These are phyloP conservation scores for Nothophytophthora sp. DNA, from an alignment of 352 stramenopile species.

Conservation along the genomic window DNA sequence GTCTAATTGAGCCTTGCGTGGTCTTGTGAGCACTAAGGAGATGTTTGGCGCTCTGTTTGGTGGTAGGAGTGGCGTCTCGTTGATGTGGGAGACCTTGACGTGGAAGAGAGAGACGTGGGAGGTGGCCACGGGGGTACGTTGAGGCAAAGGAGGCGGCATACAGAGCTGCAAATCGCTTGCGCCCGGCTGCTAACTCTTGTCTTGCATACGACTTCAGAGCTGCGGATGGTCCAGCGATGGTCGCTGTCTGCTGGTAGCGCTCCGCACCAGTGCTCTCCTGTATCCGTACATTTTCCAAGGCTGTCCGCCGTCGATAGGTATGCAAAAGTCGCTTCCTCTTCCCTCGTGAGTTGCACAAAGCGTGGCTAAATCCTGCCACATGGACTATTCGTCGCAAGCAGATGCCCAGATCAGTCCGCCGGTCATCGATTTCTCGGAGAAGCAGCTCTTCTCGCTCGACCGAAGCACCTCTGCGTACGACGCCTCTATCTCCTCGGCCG, in stretches of 20 bases:
- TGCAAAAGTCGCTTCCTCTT: neutral
- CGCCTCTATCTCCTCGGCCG: neutral
- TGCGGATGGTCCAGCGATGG: conserved; percentile 79
- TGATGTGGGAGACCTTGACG: conserved; percentile 82
- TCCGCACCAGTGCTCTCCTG: conserved; percentile 53
- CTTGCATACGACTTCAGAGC: conserved; percentile 25
- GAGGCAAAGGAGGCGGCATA: neutral
- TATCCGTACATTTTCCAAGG: conserved; percentile 76
- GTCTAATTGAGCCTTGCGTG: neutral
- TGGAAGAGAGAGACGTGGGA: conserved; percentile 86
- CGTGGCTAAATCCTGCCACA: neutral
- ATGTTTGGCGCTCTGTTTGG: neutral
- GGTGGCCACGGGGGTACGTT: conserved; percentile 51
- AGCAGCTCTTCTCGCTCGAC: conserved; percentile 61
- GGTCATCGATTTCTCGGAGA: conserved; percentile 66
- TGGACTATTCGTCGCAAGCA: conserved; percentile 11
- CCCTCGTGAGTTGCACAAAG: no score
- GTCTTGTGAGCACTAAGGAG: neutral
- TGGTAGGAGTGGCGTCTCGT: conserved; percentile 47
- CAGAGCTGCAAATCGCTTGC: neutral
- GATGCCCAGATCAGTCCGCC: conserved; percentile 76
- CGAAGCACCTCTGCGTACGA: conserved; percentile 60
- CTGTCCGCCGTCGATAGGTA: conserved; percentile 63
- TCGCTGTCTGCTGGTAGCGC: conserved; percentile 63
- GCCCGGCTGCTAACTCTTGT: neutral